These are phyloP conservation scores for Quercus aquifolioides DNA, from an alignment of 306 rosid species.

Conservation along the genomic window DNA sequence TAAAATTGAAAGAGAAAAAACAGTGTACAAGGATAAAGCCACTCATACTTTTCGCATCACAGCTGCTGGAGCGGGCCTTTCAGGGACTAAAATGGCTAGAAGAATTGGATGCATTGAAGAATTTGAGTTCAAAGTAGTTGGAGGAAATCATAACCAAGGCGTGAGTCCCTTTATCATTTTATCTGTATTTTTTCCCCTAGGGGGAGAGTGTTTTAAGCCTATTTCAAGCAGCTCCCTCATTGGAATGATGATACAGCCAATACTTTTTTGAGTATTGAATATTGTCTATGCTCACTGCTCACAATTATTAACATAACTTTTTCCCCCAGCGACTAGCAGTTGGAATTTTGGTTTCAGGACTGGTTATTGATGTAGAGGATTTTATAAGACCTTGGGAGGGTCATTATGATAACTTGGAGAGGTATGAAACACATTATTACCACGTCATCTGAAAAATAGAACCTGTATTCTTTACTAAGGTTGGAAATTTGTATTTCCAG, in stretches of 20 bases:
- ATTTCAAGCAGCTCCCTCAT: neutral
- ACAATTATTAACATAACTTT: constrained; percentile 16
- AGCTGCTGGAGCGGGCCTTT: constrained; percentile 70
- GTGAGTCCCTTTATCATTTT: constrained; percentile 39
- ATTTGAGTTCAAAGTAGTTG: constrained; percentile 48
- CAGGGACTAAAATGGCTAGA: constrained; percentile 63
- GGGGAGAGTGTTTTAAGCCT: neutral
- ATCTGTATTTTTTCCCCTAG: no score
- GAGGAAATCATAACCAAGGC: constrained; percentile 41
- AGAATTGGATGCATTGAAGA: constrained; percentile 62
- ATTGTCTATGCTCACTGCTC: constrained; percentile 8
- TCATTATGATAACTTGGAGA: constrained; percentile 53
- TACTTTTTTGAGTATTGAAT: neutral
- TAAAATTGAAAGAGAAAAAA: neutral
- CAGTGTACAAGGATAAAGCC: constrained; percentile 5
- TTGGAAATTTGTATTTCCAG: neutral
- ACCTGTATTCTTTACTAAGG: no score
- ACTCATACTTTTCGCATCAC: constrained; percentile 23
- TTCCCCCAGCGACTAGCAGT: constrained; percentile 69
- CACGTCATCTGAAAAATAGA: no score
- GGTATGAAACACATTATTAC: constrained; percentile 32
- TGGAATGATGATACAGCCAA: constrained; percentile 13
- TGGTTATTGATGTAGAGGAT: constrained; percentile 66
- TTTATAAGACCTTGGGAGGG: constrained; percentile 83
- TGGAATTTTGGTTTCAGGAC: constrained; percentile 74